Percentiles rank a stretch among this genome's conserved stretches.
Conservation (phyloP, 1,139 yeast genomes). For the Diutina scorzettiae region DNA sequence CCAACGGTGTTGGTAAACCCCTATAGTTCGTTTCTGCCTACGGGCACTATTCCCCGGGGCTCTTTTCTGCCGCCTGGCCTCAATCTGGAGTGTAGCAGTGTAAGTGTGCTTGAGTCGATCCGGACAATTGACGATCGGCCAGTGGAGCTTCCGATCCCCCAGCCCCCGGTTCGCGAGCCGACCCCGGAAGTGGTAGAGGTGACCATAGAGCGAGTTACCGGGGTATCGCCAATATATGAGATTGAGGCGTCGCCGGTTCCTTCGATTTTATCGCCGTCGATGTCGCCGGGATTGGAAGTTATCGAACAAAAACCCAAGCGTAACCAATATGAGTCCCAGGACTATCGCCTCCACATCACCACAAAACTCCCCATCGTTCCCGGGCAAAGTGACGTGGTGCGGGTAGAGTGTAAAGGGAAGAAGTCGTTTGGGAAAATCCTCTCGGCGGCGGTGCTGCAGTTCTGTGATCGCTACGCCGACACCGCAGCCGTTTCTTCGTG, state of each 20-base stretch:
- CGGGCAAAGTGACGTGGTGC: background rate
- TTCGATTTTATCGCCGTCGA: no score
- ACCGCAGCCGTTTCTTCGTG: background rate
- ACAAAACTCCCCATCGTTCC: background rate
- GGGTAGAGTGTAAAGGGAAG: background rate
- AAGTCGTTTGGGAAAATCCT: background rate
- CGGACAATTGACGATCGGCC: background rate
- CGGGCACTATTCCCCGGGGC: background rate
- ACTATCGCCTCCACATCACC: background rate
- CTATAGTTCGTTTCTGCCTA: background rate
- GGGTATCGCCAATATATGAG: no score
- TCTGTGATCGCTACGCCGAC: background rate
- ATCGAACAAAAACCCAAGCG: no score
- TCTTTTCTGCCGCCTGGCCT: background rate
- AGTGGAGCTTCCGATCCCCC: background rate
- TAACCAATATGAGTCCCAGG: background rate
- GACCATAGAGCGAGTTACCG: no score
- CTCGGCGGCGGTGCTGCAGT: background rate
- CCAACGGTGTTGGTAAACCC: background rate
- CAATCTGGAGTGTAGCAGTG: background rate
- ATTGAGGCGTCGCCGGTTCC: no score
- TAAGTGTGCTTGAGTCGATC: background rate
- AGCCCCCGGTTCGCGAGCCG: no score
- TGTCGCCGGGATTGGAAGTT: no score
- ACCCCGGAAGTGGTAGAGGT: no score